Evolutionary conservation across 257 asterid genomes (phyloP).

Genomic region (Paraleonurus japonicus): DNA sequence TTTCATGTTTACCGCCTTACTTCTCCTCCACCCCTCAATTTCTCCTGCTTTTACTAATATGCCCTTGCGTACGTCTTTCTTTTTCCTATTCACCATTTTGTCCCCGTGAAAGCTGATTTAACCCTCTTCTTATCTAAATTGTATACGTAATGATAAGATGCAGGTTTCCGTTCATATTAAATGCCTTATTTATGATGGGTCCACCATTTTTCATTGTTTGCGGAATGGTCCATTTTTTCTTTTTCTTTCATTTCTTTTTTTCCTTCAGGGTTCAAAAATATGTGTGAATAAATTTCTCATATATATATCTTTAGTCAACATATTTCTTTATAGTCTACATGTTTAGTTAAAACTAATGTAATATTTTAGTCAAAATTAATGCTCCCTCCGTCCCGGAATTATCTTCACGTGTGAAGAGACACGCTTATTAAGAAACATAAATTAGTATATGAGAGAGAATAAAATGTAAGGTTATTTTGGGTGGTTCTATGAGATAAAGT

Average conservation of each 20-base stretch:
- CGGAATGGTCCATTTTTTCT: slow-evolving; percentile 41
- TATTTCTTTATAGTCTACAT: too few species aligned
- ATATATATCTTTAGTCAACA: too few species aligned
- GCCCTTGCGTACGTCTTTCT: slow-evolving; percentile 18
- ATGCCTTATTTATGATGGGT: slow-evolving; percentile 53
- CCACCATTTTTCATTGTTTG: slow-evolving; percentile 40
- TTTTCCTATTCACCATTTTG: slow-evolving; percentile 34
- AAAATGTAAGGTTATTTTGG: too few species aligned
- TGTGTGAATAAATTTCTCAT: too few species aligned
- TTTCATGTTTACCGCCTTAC: slow-evolving; percentile 49
- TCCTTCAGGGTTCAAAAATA: too few species aligned
- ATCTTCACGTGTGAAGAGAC: too few species aligned
- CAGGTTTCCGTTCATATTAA: slow-evolving; percentile 36
- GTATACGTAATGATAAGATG: slow-evolving; percentile 32
- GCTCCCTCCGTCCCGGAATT: too few species aligned
- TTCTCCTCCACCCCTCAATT: slow-evolving; percentile 32
- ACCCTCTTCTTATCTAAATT: slow-evolving; percentile 32
- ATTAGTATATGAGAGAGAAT: too few species aligned
- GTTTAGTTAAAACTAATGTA: too few species aligned
- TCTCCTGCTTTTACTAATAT: slow-evolving; percentile 26
- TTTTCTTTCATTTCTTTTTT: background rate
- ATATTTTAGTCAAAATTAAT: too few species aligned
- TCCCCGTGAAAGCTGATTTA: slow-evolving; percentile 31
- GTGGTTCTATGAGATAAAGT: too few species aligned
- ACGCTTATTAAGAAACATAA: too few species aligned